phyloP scores from a whole-genome alignment of 1,284 basidiomycete genomes.

The Pterulicium gracile region DNA sequence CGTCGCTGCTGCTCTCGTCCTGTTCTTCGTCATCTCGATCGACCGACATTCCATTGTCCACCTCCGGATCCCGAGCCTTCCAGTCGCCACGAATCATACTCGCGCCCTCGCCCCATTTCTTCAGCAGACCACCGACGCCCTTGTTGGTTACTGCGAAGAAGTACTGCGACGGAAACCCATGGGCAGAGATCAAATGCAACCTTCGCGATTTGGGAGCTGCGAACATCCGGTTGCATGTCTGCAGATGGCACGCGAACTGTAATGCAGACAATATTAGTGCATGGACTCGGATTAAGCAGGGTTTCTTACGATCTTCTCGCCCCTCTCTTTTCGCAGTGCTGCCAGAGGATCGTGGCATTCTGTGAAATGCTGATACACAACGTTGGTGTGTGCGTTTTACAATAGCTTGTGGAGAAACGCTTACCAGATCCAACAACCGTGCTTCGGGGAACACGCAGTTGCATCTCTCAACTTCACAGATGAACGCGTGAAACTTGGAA shows the following conservation, averaged over 20 bases:
- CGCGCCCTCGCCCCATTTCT: slow-evolving; percentile 70
- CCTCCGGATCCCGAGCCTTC: slow-evolving; percentile 36
- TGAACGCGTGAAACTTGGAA: slow-evolving; percentile 71
- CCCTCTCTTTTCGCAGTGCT: slow-evolving; percentile 61
- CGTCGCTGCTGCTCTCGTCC: slow-evolving; percentile 12
- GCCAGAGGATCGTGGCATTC: slow-evolving; percentile 84
- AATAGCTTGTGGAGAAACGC: too few species aligned
- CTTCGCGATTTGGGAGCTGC: slow-evolving; percentile 67
- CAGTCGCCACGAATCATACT: slow-evolving; percentile 64
- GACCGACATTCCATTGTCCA: slow-evolving; percentile 20
- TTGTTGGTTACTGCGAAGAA: slow-evolving; percentile 86
- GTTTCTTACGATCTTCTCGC: slow-evolving; percentile 76
- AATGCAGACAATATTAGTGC: slow-evolving; percentile 2
- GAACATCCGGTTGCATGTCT: slow-evolving; percentile 57
- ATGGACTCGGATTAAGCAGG: neutral
- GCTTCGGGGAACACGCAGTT: slow-evolving; percentile 81
- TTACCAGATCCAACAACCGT: slow-evolving; percentile 64
- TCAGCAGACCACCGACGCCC: slow-evolving; percentile 67
- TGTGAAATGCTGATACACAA: slow-evolving; percentile 55
- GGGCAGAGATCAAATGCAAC: slow-evolving; percentile 72
- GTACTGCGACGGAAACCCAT: slow-evolving; percentile 77
- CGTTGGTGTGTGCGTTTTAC: too few species aligned
- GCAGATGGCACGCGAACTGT: slow-evolving; percentile 77
- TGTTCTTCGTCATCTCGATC: slow-evolving; percentile 18
- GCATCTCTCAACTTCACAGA: slow-evolving; percentile 62